Percentiles rank a stretch among this genome's conserved stretches.
Evolutionary conservation across 306 rosid species (phyloP).

Genomic region (Pyrus betulifolia): DNA sequence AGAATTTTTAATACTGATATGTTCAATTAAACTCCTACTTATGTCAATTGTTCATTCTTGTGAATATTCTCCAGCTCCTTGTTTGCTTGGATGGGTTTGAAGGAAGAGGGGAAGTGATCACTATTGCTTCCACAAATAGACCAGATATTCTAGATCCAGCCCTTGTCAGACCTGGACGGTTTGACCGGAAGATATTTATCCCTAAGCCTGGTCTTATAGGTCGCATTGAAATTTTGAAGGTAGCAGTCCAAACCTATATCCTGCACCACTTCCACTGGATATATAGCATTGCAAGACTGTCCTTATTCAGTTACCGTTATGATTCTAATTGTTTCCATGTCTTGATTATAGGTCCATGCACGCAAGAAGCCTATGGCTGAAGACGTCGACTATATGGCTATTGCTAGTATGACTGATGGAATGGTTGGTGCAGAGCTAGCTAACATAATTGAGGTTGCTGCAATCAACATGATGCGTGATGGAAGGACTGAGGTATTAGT

Average conservation of each 20-base stretch:
- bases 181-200: slow-evolving; percentile 84
- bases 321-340: slow-evolving; percentile 9
- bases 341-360: slow-evolving; percentile 74
- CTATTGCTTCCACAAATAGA: slow-evolving; percentile 94
- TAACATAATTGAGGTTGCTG: slow-evolving; percentile 95
- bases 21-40: neutral
- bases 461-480: slow-evolving; percentile 93
- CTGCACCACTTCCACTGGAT: neutral
- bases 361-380: slow-evolving; percentile 93
- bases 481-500: slow-evolving; percentile 87
- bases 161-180: slow-evolving; percentile 93
- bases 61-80: slow-evolving; percentile 66
- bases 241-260: slow-evolving; percentile 4
- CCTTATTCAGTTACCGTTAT: neutral
- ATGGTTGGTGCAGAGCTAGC: slow-evolving; percentile 99
- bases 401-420: slow-evolving; percentile 92
- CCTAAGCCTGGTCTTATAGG: slow-evolving; percentile 96
- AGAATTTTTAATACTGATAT: slow-evolving; percentile 1
- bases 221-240: slow-evolving; percentile 89
- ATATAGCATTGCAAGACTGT: slow-evolving; percentile 2
- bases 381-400: slow-evolving; percentile 87
- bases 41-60: slow-evolving; percentile 22
- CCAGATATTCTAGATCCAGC: slow-evolving; percentile 98
- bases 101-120: slow-evolving; percentile 96
- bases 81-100: slow-evolving; percentile 96